Conservation (phyloP, 768 basidiomycete genomes). For the Russula sp. region DNA sequence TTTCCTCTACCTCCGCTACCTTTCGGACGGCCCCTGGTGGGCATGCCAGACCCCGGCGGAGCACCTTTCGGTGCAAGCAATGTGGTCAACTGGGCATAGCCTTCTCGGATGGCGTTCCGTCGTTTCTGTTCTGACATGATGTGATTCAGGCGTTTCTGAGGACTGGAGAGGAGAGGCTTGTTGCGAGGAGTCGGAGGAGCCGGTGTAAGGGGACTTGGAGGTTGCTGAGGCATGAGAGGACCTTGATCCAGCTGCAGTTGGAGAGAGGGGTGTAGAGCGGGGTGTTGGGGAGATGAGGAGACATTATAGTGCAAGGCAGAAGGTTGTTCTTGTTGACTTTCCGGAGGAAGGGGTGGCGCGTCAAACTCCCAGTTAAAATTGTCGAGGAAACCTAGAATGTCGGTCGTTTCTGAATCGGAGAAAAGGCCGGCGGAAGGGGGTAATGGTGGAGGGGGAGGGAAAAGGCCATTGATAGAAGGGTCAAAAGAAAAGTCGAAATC, state of each 20-base stretch:
- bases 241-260: constrained; percentile 16
- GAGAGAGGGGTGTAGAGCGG: constrained; percentile 3
- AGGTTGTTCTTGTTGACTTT: constrained; percentile 19
- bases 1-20: constrained; percentile 59
- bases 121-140: constrained; percentile 95
- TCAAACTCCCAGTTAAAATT: constrained; percentile 70
- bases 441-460: constrained; percentile 58
- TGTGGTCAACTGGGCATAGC: constrained; percentile 81
- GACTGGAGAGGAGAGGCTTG: constrained; percentile 72
- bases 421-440: constrained; percentile 77
- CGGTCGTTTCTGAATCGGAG: constrained; percentile 71
- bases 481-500: constrained; percentile 76
- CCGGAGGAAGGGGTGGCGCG: constrained; percentile 14
- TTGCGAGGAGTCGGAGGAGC: constrained; percentile 37
- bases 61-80: constrained; percentile 78
- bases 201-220: constrained; percentile 25
- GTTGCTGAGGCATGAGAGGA: constrained; percentile 16
- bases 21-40: constrained; percentile 75
- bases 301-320: constrained; percentile 19
- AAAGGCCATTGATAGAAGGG: constrained; percentile 51
- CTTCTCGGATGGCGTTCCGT: constrained; percentile 86
- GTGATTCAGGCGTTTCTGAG: constrained; percentile 87
- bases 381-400: constrained; percentile 79
- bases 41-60: constrained; percentile 62
- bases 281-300: constrained; percentile 17